phyloP scores from a whole-genome alignment of 345 rosid genomes.

The Brassica nigra region DNA sequence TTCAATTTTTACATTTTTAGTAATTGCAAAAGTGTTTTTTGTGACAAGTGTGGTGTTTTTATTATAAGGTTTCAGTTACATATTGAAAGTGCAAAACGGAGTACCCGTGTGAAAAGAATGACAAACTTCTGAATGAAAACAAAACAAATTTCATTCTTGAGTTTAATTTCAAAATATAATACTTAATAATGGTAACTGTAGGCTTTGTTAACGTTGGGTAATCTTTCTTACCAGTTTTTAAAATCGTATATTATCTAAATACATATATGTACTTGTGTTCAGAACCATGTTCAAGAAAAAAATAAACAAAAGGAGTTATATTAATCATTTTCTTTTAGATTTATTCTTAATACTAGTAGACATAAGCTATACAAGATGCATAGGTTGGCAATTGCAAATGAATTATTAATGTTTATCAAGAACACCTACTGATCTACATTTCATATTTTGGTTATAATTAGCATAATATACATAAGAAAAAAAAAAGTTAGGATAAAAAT shows the following conservation, averaged over 20 bases:
- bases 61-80: neutral
- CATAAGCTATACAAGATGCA: neutral
- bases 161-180: neutral
- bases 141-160: neutral
- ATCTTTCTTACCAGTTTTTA: neutral
- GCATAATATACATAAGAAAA: neutral
- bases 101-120: neutral
- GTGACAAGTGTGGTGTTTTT: neutral
- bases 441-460: neutral
- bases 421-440: neutral
- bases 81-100: neutral
- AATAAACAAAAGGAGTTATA: neutral
- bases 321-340: neutral
- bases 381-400: neutral
- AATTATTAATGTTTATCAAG: neutral
- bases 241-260: neutral
- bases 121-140: neutral
- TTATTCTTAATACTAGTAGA: neutral
- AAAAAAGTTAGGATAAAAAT: neutral
- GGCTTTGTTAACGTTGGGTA: slow-evolving; percentile 1
- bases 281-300: neutral
- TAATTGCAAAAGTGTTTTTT: neutral
- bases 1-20: neutral
- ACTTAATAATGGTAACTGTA: neutral
- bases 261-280: neutral